Percentiles rank a stretch among this genome's conserved stretches.
Conservation (phyloP, 768 basidiomycete genomes). For the Antrodiella citrinella region DNA sequence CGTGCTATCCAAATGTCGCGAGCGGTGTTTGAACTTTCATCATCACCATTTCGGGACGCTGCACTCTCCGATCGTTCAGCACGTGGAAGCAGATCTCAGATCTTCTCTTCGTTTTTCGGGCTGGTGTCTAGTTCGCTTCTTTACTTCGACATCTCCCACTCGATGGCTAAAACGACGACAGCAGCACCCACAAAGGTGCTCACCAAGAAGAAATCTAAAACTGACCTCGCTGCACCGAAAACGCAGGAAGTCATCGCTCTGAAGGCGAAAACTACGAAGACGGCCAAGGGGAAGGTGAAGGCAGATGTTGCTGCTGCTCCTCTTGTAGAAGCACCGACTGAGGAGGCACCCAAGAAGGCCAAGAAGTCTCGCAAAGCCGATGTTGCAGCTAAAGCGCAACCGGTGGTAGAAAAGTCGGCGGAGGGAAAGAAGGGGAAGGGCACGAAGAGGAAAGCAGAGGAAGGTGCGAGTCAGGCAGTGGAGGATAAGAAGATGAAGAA, state of each 20-base stretch:
- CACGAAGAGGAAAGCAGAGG: background rate
- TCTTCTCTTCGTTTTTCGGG: no score
- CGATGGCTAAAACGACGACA: conserved; percentile 9
- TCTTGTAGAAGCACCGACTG: background rate
- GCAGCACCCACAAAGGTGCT: conserved; percentile 3
- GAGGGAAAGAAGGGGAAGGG: conserved; percentile 3
- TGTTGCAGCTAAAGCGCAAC: conserved; percentile 2
- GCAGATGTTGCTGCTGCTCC: background rate
- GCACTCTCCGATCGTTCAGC: no score
- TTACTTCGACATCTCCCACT: no score
- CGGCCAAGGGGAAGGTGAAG: conserved; percentile 16
- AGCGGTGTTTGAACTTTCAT: no score
- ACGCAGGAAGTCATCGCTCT: conserved; percentile 3
- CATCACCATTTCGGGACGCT: no score
- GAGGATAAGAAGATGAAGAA: conserved; percentile 5
- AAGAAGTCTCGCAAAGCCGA: conserved; percentile 8
- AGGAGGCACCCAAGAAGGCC: conserved; percentile 7
- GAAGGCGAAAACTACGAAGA: conserved; percentile 8
- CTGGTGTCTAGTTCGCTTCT: no score
- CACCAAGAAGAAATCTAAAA: background rate
- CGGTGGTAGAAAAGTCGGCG: conserved; percentile 7
- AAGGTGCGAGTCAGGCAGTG: background rate
- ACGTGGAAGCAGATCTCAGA: no score
- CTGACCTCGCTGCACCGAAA: background rate
- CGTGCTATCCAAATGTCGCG: no score